These are phyloP conservation scores for Hymenoscyphus occultus DNA, from an alignment of 2,329 filamentous ascomycete species.

Conservation along the genomic window DNA sequence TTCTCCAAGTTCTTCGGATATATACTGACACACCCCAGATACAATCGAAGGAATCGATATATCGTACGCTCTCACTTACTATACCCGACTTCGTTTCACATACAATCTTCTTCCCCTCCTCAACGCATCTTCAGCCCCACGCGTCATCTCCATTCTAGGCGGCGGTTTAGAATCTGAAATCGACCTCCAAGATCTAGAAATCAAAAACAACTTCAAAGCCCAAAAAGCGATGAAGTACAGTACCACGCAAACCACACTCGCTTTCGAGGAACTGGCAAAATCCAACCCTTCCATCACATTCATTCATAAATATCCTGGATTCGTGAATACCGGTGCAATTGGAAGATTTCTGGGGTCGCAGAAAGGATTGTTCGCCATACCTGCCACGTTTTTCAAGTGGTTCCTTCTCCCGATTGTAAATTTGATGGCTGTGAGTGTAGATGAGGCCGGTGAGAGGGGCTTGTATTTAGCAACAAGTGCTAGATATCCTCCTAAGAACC, in stretches of 20 bases:
- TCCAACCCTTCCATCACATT: conserved; percentile 43
- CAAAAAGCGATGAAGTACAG: conserved; percentile 44
- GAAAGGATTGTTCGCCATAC: conserved; percentile 26
- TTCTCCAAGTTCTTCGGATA: not conserved
- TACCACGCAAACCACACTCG: conserved; percentile 50
- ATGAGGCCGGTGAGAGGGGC: conserved; percentile 41
- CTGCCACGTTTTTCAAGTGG: conserved; percentile 22
- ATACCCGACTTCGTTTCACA: conserved; percentile 55
- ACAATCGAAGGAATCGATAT: conserved; percentile 56
- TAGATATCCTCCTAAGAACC: conserved; percentile 33
- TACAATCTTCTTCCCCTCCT: conserved; percentile 56
- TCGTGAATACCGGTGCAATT: conserved; percentile 40
- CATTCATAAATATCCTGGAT: conserved; percentile 41
- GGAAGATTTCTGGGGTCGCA: conserved; percentile 25
- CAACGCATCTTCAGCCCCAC: conserved; percentile 42
- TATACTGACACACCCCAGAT: conserved; percentile 37
- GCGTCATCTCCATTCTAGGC: conserved; percentile 53
- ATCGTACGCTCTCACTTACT: conserved; percentile 51
- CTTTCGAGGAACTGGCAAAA: conserved; percentile 48
- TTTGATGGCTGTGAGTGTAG: conserved; percentile 29
- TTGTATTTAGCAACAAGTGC: conserved; percentile 39
- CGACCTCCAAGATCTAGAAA: conserved; percentile 44
- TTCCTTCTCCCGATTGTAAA: conserved; percentile 34
- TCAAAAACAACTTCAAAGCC: conserved; percentile 37
- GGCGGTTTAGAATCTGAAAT: conserved; percentile 52